Base-by-base conservation (phyloP, 345 rosid genomes). In the Excoecaria agallocha region DNA sequence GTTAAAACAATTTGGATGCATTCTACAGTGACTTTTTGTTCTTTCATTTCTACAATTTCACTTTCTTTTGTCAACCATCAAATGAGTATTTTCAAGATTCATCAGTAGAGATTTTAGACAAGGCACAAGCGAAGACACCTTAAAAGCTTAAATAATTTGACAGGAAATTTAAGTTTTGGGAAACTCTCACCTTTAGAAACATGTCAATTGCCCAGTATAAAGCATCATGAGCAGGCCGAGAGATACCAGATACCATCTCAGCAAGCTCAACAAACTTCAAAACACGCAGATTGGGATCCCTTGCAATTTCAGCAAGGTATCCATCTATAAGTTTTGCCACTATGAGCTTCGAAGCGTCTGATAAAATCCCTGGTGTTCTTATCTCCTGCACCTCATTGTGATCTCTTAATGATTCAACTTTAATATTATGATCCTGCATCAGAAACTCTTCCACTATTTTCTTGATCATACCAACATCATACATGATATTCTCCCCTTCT, bases 291-390 rank as follows among this genome's bases (percentile, higher is more conserved):
- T 84, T 86, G 52, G 79, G 88, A 82, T 93, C 97, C 81, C 87
- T 93, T 0, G 94, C 89, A 62, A 89, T 84, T 80, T 93, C 98
- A 66, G 90, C 74, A 24, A 93, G 93, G 85, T 91, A 93, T 10
- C 87, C 85, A 77, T 93, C 96, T 15, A 91, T 83, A 25, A 88
- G 76, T 84, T 91, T 91, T 17, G 80, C 98, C 72, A 91, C 96
- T 90, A 91, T 91, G 37, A 91, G 88, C 86, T 91, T 93, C 20
- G 94, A 87, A 72, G 96, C 94, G 77, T 88, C 92, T 1, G 98
- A 88, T 58, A 93, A 74, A 60, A 93, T 88, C 78, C 94, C 92
- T 0, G 84, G 84, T 50, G 77, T 83, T 72, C 72, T 76, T 11
- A 76, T 73, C 79, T 84, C 94, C 52, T 63, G 67, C 70, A 84